Conservation (phyloP, 768 basidiomycete species). For the Terana coerulea region DNA sequence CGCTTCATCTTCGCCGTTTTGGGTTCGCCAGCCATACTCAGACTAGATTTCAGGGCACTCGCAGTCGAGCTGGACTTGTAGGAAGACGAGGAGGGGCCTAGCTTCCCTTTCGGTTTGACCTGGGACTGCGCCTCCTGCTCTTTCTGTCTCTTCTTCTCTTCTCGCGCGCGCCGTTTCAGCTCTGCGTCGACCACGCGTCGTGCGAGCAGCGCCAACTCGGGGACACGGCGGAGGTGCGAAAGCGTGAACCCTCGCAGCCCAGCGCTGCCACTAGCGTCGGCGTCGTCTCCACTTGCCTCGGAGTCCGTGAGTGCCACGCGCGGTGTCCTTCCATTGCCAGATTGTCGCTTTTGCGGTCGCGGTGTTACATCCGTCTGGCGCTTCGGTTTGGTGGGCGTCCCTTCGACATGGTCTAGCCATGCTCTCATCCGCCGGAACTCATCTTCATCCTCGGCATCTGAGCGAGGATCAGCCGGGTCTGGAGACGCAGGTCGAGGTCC, state of each 20-base stretch:
- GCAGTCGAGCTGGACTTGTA: not conserved
- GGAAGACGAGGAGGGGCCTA: not conserved
- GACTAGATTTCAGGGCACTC: not conserved
- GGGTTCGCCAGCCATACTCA: constrained; percentile 22
- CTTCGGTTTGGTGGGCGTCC: constrained; percentile 35
- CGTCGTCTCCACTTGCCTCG: not conserved
- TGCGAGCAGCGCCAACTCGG: constrained; percentile 65
- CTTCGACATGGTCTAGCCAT: constrained; percentile 16
- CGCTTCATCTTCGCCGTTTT: constrained; percentile 51
- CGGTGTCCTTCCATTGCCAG: not conserved
- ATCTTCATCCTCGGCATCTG: constrained; percentile 4
- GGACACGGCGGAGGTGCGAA: constrained; percentile 73
- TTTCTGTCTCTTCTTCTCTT: constrained; percentile 38
- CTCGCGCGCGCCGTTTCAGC: constrained; percentile 46
- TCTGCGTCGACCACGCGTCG: constrained; percentile 62
- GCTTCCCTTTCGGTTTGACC: not conserved
- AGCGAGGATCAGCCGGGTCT: not conserved
- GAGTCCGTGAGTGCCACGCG: not conserved
- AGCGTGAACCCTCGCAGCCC: constrained; percentile 55
- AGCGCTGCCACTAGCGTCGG: constrained; percentile 9
- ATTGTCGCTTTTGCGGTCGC: constrained; percentile 13
- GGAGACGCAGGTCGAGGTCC: not conserved
- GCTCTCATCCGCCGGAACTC: constrained; percentile 2
- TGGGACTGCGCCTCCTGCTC: constrained; percentile 4
- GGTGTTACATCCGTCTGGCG: constrained; percentile 7